Conservation (phyloP, 225 moss, liverwort and hornwort genomes). For the Straminergon stramineum region DNA sequence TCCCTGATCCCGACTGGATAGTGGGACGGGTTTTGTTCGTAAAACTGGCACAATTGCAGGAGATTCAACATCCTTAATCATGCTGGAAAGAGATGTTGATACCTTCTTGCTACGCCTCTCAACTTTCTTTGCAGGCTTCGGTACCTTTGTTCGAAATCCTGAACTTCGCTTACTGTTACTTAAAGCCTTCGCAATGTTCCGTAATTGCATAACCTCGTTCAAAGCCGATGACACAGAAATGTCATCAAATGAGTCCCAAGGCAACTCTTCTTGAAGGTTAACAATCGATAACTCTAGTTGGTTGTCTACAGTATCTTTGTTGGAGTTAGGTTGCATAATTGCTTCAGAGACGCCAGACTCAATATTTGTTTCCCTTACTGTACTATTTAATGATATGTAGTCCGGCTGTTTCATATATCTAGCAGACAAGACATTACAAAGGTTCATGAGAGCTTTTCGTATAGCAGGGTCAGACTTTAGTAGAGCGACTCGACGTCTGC, state of each 20-base stretch:
- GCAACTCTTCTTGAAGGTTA: conserved; percentile 24
- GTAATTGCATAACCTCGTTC: conserved; percentile 74
- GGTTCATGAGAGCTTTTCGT: conserved; percentile 65
- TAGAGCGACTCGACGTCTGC: conserved; percentile 65
- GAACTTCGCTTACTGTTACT: conserved; percentile 47
- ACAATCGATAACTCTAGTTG: neutral
- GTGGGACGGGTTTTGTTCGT: neutral
- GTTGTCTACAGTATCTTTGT: neutral
- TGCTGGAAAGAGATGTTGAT: conserved; percentile 7
- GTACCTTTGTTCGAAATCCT: conserved; percentile 13
- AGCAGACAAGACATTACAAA: conserved; percentile 61
- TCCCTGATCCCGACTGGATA: neutral
- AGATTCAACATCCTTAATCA: neutral
- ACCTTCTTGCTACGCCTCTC: conserved; percentile 19
- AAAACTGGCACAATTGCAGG: neutral
- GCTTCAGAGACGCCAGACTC: neutral
- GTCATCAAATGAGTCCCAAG: conserved; percentile 77
- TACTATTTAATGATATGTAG: neutral
- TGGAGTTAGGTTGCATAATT: neutral
- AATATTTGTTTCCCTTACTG: neutral
- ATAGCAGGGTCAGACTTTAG: conserved; percentile 68
- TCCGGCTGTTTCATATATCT: conserved; percentile 43
- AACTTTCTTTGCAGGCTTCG: conserved; percentile 13
- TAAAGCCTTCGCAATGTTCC: conserved; percentile 45
- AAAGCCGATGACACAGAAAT: conserved; percentile 66